These are phyloP conservation scores for Diplogelasinospora grovesii DNA, from an alignment of 495 filamentous ascomycete genomes.

Conservation along the genomic window DNA sequence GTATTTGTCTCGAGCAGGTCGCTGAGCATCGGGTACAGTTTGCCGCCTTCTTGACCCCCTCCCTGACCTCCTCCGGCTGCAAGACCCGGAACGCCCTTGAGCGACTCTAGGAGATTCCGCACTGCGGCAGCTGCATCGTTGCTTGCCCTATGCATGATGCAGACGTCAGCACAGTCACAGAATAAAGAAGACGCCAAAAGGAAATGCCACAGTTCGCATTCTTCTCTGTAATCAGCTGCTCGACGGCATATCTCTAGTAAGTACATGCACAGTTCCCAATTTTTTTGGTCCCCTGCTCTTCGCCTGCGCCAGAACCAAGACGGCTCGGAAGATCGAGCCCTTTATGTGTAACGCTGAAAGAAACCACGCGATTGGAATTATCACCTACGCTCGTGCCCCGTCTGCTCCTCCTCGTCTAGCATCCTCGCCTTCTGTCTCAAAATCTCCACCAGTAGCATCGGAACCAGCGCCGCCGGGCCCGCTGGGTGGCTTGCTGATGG, in stretches of 20 bases:
- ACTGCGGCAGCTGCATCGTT: slow-evolving; percentile 53
- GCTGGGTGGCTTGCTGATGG: slow-evolving; percentile 49
- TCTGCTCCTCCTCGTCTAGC: slow-evolving; percentile 89
- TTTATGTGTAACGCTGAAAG: too few relatives aligned
- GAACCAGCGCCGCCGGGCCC: slow-evolving; percentile 74
- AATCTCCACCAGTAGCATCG: slow-evolving; percentile 81
- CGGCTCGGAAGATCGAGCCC: background rate
- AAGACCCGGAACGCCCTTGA: slow-evolving; percentile 52
- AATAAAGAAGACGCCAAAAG: slow-evolving; percentile 2
- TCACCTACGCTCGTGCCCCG: slow-evolving; percentile 98
- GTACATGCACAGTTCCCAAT: slow-evolving; percentile 25
- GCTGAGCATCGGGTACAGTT: slow-evolving; percentile 74
- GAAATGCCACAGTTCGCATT: slow-evolving; percentile 14
- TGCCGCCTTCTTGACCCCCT: slow-evolving; percentile 38
- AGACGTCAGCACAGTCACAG: slow-evolving; percentile 27
- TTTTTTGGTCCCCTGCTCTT: slow-evolving; percentile 1
- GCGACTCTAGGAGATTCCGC: slow-evolving; percentile 80
- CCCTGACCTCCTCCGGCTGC: slow-evolving; percentile 33
- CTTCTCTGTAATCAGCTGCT: slow-evolving; percentile 14
- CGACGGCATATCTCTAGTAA: slow-evolving; percentile 15
- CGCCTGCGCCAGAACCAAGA: slow-evolving; percentile 10
- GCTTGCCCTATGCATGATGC: slow-evolving; percentile 29
- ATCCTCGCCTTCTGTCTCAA: slow-evolving; percentile 81
- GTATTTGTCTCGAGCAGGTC: slow-evolving; percentile 73
- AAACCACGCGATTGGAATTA: slow-evolving; percentile 26